Percentiles rank a stretch among this genome's conserved stretches.
Conservation (phyloP, 2,329 filamentous ascomycete genomes). For the Cercospora nicotianae region DNA sequence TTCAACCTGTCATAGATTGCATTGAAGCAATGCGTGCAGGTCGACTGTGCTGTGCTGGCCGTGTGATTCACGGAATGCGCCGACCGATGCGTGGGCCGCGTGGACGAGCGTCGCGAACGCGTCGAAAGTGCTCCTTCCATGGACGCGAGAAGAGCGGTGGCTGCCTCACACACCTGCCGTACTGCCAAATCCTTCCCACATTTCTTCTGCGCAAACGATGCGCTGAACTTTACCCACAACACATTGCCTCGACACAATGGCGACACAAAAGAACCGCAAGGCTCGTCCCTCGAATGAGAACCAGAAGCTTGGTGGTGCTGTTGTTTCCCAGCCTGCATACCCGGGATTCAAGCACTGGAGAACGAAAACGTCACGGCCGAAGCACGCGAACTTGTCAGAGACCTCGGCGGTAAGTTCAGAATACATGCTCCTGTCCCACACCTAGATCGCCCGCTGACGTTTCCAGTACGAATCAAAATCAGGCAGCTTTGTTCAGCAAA, state of each 20-base stretch:
- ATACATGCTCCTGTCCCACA: background rate
- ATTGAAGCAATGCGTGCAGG: background rate
- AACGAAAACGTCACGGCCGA: background rate
- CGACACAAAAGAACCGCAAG: background rate
- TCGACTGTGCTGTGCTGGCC: no score
- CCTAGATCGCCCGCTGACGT: background rate
- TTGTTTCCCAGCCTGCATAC: background rate
- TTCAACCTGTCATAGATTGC: conserved; percentile 9
- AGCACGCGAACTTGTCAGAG: background rate
- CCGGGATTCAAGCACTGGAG: conserved; percentile 2
- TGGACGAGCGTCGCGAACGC: background rate
- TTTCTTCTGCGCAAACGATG: background rate
- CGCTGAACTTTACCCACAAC: background rate
- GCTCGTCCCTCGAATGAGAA: background rate
- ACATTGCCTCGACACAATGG: background rate
- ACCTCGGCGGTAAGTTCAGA: background rate
- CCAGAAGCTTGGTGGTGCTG: background rate
- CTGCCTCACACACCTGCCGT: background rate
- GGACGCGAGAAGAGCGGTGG: background rate
- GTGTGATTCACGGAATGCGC: no score
- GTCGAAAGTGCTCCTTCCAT: background rate
- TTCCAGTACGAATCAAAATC: conserved; percentile 4
- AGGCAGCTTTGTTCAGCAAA: background rate
- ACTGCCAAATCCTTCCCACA: background rate
- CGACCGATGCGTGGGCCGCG: no score